These are phyloP conservation scores for Sphagnum magellanicum DNA, from an alignment of 228 moss, liverwort and hornwort genomes.

Conservation along the genomic window DNA sequence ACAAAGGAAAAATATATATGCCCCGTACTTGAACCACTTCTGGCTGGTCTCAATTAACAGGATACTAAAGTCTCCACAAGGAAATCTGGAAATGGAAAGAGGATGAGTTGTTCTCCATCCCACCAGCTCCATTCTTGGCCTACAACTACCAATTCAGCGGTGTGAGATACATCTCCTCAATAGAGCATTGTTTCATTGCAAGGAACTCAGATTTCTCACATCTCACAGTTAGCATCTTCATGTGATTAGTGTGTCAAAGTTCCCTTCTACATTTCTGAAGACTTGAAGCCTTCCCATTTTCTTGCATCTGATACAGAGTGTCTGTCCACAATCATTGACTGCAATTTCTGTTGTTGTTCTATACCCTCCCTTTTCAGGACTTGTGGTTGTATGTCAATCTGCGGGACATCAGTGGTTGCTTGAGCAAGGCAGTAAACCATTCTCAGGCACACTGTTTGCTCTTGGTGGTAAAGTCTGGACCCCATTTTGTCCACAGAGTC, in stretches of 20 bases:
- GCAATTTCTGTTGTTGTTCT: not conserved
- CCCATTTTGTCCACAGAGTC: constrained; percentile 4
- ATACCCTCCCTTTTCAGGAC: constrained; percentile 12
- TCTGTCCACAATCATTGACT: too few species aligned
- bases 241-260: too few species aligned
- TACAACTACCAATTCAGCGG: not conserved
- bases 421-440: constrained; percentile 9
- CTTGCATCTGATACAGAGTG: too few species aligned
- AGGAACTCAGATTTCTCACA: too few species aligned
- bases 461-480: constrained; percentile 20
- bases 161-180: not conserved
- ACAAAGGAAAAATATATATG: too few species aligned
- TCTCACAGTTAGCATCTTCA: too few species aligned
- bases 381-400: constrained; percentile 31
- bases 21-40: too few species aligned
- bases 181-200: not conserved
- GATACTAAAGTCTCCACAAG: not conserved
- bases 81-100: constrained; percentile 1
- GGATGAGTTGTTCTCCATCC: constrained; percentile 7
- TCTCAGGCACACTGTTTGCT: constrained; percentile 1
- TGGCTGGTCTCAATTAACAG: too few species aligned
- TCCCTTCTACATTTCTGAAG: too few species aligned
- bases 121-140: not conserved
- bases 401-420: constrained; percentile 18
- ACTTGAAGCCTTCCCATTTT: too few species aligned